Base-by-base conservation (phyloP, 2,329 filamentous ascomycete species). In the Atkinsonella hypoxylon region DNA sequence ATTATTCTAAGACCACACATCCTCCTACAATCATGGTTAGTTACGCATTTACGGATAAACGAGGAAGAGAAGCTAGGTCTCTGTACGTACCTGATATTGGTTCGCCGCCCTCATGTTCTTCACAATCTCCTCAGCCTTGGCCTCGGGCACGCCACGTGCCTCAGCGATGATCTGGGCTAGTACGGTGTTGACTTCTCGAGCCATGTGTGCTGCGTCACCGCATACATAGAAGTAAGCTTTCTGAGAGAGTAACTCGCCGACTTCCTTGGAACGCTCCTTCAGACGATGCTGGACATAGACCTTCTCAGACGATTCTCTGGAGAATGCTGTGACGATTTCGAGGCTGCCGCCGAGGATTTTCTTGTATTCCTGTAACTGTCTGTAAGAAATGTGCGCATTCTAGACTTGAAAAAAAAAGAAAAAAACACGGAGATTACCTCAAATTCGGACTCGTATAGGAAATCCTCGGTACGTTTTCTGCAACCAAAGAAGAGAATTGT, bases 211-310 rank as follows among this genome's bases (percentile, higher is more conserved):
- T 0, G 94, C 94, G 65, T 98, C 93, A 71, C 93, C 93, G 62
- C 94, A 98, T 52, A 98, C 91, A 67, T 98, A 98, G 67, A 98
- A 90, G 70, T 93, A 96, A 5, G 89, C 93, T 67, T 90, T 87
- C 68, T 89, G 76, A 58, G 85, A 76, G 10, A 98, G 76, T 1
- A 98, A 80, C 57, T 91, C 83, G 70, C 95, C 91, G 70, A 98
- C 78, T 61, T 95, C 82, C 61, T 87, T 79, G 53, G 87, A 83
- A 47, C 83, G 77, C 68, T 97, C 88, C 70, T 87, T 85, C 54
- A 98, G 77, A 55, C 87, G 80, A 70, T 98, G 89, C 71, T 98
- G 93, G 20, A 98, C 93, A 64, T 98, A 98, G 38, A 98, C 87
- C 72, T 98, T 98, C 68, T 93, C 78, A 42, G 82, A 67, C 0